Evolutionary conservation across 1,284 basidiomycete species (phyloP), one percentile per base, ranked within the genome.

Genomic region (Microbotryum saponariae): DNA sequence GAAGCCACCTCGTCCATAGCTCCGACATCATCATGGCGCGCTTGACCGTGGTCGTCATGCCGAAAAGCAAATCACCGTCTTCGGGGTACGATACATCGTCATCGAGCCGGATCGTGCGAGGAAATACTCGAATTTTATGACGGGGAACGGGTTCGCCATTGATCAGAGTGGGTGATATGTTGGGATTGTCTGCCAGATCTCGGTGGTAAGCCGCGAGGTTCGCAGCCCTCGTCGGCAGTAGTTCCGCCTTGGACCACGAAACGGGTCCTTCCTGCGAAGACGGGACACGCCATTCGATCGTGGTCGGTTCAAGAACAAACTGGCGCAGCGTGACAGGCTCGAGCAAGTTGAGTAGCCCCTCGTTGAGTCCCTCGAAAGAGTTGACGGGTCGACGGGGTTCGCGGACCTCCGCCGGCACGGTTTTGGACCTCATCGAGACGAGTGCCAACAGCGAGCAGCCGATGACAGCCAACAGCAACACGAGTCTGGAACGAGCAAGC

Each of bases 1-100:
- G 20, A 59, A 70, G 51, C 51, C 54, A 70, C 20, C 55, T 21
- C 18, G 53, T 59, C 69, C 69, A 70, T 14, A 70, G 37, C 27
- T 56, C 29, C 25, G 60, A 64, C 62, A 68, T 68, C 53, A 27
- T 44, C 25, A 58, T 61, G 6, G 69, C 69, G 1, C 69, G 59
- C 48, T 63, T 33, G 31, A 49, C 48, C 4, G 67, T 67, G 37
- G 69, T 70, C 6, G 63, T 62, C 33, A 67, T 59, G 9, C 64
- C 67, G 47, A 67, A 70, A 12, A 70, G 31, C 25, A 70, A 20
- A 42, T 42, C 37, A 42, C 14, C 37, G 4, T 53, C 47, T 1
- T 62, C 53, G n/a, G 56, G 45, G 20, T 54, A 29, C 2, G 67
- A 56, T 6, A 62, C 52, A 20, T 60, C 23, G 20, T 31, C 23